Evolutionary conservation across 768 basidiomycete genomes (phyloP).

Genomic region (Atractiella rhizophila): DNA sequence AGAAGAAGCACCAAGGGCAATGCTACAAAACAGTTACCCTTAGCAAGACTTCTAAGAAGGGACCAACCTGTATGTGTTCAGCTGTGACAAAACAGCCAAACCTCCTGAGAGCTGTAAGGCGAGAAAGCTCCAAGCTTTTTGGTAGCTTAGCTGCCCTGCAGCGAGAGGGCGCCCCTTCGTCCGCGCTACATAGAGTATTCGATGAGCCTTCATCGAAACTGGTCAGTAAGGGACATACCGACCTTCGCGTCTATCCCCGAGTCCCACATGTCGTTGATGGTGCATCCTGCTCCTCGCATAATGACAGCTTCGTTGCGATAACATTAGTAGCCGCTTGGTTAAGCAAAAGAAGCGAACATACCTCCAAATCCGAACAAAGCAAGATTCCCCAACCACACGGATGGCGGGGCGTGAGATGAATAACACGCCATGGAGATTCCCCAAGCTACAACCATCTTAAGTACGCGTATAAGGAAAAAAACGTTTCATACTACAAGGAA

Average conservation of each 20-base stretch:
- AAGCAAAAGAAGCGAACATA: too few relatives aligned
- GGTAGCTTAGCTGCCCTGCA: constrained; percentile 44
- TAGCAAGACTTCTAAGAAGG: background rate
- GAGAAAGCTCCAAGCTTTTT: constrained; percentile 57
- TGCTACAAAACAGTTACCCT: background rate
- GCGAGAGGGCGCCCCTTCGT: constrained; percentile 76
- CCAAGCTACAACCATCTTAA: constrained; percentile 42
- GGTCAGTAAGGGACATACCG: constrained; percentile 29
- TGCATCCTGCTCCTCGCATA: constrained; percentile 96
- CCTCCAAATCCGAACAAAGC: constrained; percentile 68
- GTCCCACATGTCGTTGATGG: constrained; percentile 99
- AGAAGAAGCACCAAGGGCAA: background rate
- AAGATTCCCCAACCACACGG: constrained; percentile 47
- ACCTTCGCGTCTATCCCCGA: constrained; percentile 69
- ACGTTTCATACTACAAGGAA: constrained; percentile 57
- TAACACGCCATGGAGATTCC: constrained; percentile 92
- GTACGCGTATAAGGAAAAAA: background rate
- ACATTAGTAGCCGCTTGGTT: too few relatives aligned
- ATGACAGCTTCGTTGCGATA: too few relatives aligned
- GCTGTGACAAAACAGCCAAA: constrained; percentile 56
- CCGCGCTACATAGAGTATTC: constrained; percentile 31
- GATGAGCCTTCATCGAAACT: background rate
- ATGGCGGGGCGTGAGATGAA: constrained; percentile 39
- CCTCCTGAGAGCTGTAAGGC: constrained; percentile 57
- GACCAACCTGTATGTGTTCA: constrained; percentile 79